A percentile compares a stretch with the other conserved stretches of the same genome.
phyloP scores from a whole-genome alignment of 1,284 basidiomycete species.

The Exobasidium cylindrosporum region DNA sequence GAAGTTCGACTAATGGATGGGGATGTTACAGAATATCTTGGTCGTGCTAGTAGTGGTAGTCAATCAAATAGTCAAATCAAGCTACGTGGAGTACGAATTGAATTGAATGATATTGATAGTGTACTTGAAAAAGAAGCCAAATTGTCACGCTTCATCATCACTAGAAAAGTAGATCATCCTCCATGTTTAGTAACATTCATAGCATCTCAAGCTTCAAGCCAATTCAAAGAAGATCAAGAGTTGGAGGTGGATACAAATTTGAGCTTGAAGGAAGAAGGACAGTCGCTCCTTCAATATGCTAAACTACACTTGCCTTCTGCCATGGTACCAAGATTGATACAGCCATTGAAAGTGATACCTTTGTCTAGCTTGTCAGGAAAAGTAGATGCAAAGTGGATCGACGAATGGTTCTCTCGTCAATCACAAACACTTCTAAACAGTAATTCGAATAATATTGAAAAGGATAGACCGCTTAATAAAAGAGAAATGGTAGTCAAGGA shows the following conservation, averaged over 20 bases:
- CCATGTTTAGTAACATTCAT: neutral
- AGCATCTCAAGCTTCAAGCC: neutral
- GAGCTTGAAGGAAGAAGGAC: neutral
- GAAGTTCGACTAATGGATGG: conserved; percentile 34
- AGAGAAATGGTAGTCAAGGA: conserved; percentile 26
- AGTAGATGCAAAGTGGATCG: conserved; percentile 25
- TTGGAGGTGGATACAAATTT: neutral
- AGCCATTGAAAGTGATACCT: conserved; percentile 33
- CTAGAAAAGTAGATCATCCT: neutral
- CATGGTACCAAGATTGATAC: conserved; percentile 45
- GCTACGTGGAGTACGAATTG: conserved; percentile 47
- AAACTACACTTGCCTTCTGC: conserved; percentile 29
- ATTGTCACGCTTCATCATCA: neutral
- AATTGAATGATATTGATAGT: conserved; percentile 45
- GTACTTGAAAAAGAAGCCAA: conserved; percentile 16
- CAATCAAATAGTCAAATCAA: conserved; percentile 38
- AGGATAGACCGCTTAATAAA: conserved; percentile 19
- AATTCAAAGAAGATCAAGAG: neutral
- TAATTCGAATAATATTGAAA: neutral
- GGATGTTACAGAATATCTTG: conserved; percentile 45
- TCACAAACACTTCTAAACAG: neutral
- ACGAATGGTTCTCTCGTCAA: neutral
- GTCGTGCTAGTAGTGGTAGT: conserved; percentile 31
- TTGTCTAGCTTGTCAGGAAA: conserved; percentile 46
- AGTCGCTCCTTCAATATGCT: neutral